Conservation (phyloP, 2,329 filamentous ascomycete species). For the Nothopassalora personata region DNA sequence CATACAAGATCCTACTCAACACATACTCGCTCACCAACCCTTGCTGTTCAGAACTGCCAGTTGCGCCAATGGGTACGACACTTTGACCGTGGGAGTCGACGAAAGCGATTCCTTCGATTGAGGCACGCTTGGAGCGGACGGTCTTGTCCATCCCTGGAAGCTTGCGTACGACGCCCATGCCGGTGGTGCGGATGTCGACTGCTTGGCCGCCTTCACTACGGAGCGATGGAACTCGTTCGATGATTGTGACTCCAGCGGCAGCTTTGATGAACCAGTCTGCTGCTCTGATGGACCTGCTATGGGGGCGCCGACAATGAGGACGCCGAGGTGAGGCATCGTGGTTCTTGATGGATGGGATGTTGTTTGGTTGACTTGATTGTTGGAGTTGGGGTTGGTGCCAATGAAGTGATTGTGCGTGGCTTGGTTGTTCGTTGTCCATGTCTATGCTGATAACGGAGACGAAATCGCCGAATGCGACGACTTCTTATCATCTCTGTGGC, state of each 20-base stretch:
- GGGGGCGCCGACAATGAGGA: constrained; percentile 25
- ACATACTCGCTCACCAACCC: constrained; percentile 35
- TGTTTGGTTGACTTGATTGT: not conserved
- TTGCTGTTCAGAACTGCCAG: constrained; percentile 32
- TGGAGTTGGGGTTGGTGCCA: not conserved
- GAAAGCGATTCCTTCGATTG: constrained; percentile 31
- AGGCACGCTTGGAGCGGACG: constrained; percentile 23
- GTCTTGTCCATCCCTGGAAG: constrained; percentile 31
- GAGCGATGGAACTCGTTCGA: constrained; percentile 30
- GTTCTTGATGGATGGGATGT: not conserved
- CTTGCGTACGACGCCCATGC: constrained; percentile 34
- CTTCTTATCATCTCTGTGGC: not conserved
- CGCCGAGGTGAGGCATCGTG: not conserved
- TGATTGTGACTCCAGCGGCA: constrained; percentile 20
- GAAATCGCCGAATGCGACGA: not conserved
- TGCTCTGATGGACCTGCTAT: constrained; percentile 22
- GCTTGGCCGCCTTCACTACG: constrained; percentile 29
- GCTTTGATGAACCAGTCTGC: constrained; percentile 25
- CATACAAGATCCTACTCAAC: constrained; percentile 30
- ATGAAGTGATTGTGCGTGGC: not conserved
- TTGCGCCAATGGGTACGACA: constrained; percentile 30
- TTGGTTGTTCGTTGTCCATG: no score
- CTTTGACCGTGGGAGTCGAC: constrained; percentile 13
- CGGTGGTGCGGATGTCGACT: constrained; percentile 34
- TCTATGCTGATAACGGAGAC: not conserved